Evolutionary conservation across 2,329 filamentous ascomycete species (phyloP).

Genomic region (Lojkania enalia): DNA sequence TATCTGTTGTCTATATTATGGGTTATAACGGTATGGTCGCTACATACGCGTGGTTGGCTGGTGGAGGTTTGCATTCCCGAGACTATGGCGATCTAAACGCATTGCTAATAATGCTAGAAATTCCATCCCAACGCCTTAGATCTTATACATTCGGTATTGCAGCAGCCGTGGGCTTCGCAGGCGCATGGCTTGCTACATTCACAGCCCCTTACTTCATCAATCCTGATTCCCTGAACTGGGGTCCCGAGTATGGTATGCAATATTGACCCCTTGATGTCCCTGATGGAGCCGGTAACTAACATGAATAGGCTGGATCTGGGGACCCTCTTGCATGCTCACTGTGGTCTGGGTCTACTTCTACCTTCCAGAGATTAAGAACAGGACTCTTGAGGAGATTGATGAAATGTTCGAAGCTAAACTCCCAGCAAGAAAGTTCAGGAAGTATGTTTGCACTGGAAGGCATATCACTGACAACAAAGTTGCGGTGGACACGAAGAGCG

Average conservation of each 20-base stretch:
- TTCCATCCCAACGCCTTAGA: slow-evolving; percentile 60
- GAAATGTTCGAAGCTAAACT: slow-evolving; percentile 40
- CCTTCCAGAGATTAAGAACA: slow-evolving; percentile 46
- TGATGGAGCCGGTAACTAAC: too few species aligned
- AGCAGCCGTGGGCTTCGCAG: slow-evolving; percentile 57
- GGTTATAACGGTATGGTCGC: slow-evolving; percentile 59
- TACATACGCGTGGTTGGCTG: slow-evolving; percentile 61
- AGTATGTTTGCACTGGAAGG: slow-evolving; percentile 34
- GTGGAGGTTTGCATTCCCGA: too few species aligned
- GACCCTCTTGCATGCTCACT: slow-evolving; percentile 44
- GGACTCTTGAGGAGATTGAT: slow-evolving; percentile 38
- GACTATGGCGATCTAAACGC: too few species aligned
- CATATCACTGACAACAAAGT: slow-evolving; percentile 20
- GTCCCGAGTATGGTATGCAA: slow-evolving; percentile 55
- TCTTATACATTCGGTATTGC: slow-evolving; percentile 61
- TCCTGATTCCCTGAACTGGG: slow-evolving; percentile 58
- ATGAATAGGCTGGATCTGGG: slow-evolving; percentile 38
- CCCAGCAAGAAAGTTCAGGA: slow-evolving; percentile 35
- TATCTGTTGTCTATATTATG: slow-evolving; percentile 59
- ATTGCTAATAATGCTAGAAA: too few species aligned
- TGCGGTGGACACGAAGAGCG: slow-evolving; percentile 9
- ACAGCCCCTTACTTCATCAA: slow-evolving; percentile 65
- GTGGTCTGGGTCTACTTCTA: slow-evolving; percentile 39
- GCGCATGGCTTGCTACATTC: slow-evolving; percentile 61
- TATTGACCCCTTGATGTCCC: too few species aligned